A percentile compares a stretch with the other conserved stretches of the same genome.
These are phyloP conservation scores for Knufia petricola DNA, from an alignment of 2,329 filamentous ascomycete genomes.

Conservation along the genomic window DNA sequence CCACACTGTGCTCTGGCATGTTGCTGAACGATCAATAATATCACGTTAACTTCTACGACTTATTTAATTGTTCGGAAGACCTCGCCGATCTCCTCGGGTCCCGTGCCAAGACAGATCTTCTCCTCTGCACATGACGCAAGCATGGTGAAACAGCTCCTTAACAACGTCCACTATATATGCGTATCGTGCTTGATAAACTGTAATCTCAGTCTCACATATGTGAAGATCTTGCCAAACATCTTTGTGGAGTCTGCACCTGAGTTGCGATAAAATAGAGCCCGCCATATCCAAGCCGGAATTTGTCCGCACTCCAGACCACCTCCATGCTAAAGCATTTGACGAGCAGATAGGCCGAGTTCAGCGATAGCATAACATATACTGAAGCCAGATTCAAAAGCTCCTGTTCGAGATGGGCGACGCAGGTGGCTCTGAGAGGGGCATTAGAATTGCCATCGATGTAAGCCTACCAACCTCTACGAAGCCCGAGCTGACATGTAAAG, in stretches of 20 bases:
- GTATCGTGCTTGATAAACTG: too few species aligned
- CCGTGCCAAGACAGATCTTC: not conserved
- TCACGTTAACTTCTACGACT: not conserved
- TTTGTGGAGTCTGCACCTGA: not conserved
- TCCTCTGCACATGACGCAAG: not conserved
- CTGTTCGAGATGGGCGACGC: constrained; percentile 19
- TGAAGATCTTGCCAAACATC: not conserved
- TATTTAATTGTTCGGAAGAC: constrained; percentile 1
- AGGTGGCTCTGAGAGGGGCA: constrained; percentile 21
- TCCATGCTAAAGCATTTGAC: too few species aligned
- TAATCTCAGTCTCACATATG: not conserved
- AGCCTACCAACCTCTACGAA: constrained; percentile 12
- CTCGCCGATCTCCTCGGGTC: constrained; percentile 9
- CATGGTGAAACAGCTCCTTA: too few species aligned
- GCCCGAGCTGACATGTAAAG: constrained; percentile 27
- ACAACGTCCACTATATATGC: too few species aligned
- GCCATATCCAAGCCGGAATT: not conserved
- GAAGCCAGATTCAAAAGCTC: not conserved
- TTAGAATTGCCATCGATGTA: constrained; percentile 32
- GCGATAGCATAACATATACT: not conserved
- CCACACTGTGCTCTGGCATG: not conserved
- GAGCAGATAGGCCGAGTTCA: too few species aligned
- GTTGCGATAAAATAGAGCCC: too few species aligned
- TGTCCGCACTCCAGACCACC: too few species aligned
- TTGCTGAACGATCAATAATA: not conserved